Conservation (phyloP, 495 filamentous ascomycete genomes). For the Aspergillus carlsbadensis region DNA sequence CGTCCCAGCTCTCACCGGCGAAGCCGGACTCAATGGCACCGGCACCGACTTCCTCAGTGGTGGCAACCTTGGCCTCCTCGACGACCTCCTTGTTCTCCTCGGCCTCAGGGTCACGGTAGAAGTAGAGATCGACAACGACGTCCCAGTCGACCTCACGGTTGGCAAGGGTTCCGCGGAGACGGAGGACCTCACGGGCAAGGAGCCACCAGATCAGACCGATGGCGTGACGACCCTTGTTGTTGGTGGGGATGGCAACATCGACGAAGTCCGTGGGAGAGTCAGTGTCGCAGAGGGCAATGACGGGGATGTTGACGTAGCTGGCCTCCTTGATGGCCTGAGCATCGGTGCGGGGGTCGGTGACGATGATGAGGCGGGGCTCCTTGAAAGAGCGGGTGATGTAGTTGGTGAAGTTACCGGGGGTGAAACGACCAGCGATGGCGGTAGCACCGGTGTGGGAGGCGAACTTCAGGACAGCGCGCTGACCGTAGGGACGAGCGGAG, state of each 20-base stretch:
- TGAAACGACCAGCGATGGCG: slow-evolving; percentile 99
- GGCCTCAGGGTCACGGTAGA: slow-evolving; percentile 99
- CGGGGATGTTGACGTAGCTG: slow-evolving; percentile 99
- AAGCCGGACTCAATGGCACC: slow-evolving; percentile 80
- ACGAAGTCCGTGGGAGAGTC: slow-evolving; percentile 99
- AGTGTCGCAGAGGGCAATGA: slow-evolving; percentile 97
- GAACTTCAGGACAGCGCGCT: slow-evolving; percentile 99
- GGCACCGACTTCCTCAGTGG: slow-evolving; percentile 80
- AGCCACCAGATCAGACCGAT: slow-evolving; percentile 99
- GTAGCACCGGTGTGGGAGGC: slow-evolving; percentile 94
- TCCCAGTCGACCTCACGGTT: slow-evolving; percentile 96
- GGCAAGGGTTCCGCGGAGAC: slow-evolving; percentile 92
- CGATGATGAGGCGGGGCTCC: slow-evolving; percentile 98
- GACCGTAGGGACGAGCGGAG: slow-evolving; percentile 97
- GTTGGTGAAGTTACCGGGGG: slow-evolving; percentile 99
- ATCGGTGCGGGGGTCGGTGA: slow-evolving; percentile 99
- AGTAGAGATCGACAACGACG: slow-evolving; percentile 99
- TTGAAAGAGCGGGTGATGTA: slow-evolving; percentile 99
- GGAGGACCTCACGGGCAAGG: slow-evolving; percentile 98
- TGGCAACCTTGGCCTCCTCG: slow-evolving; percentile 64
- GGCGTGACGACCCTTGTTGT: slow-evolving; percentile 99
- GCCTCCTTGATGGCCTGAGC: slow-evolving; percentile 99
- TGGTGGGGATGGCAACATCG: slow-evolving; percentile 98
- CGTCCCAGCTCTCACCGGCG: slow-evolving; percentile 56
- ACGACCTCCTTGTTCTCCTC: slow-evolving; percentile 92